Percentiles rank a stretch among this genome's conserved stretches.
phyloP scores from a whole-genome alignment of 2,329 filamentous ascomycete genomes.

The Colletotrichum sp. region DNA sequence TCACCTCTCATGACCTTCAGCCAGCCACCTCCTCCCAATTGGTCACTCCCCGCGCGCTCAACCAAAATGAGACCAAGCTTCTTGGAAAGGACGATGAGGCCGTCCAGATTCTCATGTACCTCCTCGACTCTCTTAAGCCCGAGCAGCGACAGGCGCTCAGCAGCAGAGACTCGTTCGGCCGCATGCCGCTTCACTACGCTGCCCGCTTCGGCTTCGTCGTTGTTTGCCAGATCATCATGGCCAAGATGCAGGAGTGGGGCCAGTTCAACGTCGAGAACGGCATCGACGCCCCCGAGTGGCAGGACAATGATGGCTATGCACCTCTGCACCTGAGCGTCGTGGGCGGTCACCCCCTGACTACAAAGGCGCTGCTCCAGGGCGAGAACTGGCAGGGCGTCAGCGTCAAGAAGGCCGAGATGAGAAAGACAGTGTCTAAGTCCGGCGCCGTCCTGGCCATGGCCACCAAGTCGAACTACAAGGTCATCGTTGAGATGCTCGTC shows the following conservation, averaged over 20 bases:
- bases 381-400: slow-evolving; percentile 76
- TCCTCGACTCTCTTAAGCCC: slow-evolving; percentile 71
- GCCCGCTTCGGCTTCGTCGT: slow-evolving; percentile 93
- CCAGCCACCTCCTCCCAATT: slow-evolving; percentile 72
- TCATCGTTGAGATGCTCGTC: slow-evolving; percentile 86
- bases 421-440: slow-evolving; percentile 78
- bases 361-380: slow-evolving; percentile 77
- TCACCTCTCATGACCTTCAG: slow-evolving; percentile 77
- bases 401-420: slow-evolving; percentile 65
- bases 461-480: slow-evolving; percentile 83
- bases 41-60: slow-evolving; percentile 63
- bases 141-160: slow-evolving; percentile 72
- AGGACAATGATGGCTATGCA: slow-evolving; percentile 89
- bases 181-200: slow-evolving; percentile 88
- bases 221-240: slow-evolving; percentile 87
- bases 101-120: slow-evolving; percentile 67
- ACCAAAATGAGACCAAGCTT: slow-evolving; percentile 70
- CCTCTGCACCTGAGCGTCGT: slow-evolving; percentile 93
- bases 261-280: slow-evolving; percentile 85
- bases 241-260: slow-evolving; percentile 86
- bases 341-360: slow-evolving; percentile 87
- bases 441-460: slow-evolving; percentile 88
- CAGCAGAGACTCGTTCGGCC: slow-evolving; percentile 77
- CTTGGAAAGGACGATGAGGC: slow-evolving; percentile 75
- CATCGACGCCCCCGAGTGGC: slow-evolving; percentile 88